Evolutionary conservation across 768 basidiomycete species (phyloP), one percentile per base, ranked within the genome.

Genomic region (Fistulinella prunicolor): DNA sequence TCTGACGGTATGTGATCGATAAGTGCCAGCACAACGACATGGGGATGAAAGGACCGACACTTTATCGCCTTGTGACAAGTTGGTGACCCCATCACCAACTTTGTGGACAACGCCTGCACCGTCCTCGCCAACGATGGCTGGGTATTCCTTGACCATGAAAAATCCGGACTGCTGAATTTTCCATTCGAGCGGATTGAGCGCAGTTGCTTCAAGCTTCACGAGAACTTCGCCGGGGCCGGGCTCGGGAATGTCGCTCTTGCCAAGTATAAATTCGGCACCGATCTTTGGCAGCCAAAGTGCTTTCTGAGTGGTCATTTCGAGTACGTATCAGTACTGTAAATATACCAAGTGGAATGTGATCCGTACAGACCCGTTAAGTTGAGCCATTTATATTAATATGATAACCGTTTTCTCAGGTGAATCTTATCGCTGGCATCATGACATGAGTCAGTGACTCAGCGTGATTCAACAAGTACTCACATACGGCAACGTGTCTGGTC

Each of bases 111-210:
- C 57, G 19, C 76, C 74, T 9, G 74, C 69, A 8, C 58, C 61
- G 21, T 77, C 75, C 21, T 50, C 51, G 10, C 71, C 75, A 4
- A 69, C 22, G 40, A 73, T 55, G 17, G 56, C 57, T 0, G 75
- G 76, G 49, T 55, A 77, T 6, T 62, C 51, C 22, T 70, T 59
- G 32, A 75, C 29, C 39, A 56, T 24, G 45, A 37, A 37, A 29
- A 56, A 51, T 13, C 42, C 49, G 0, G 28, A 44, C 29, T 29
- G 38, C 23, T 45, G 51, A 14, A 40, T 29, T 20, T 53, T 61
- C 60, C 57, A 61, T 38, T 80, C 77, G 1, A 71, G 63, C 4
- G 78, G 77, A 50, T 78, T 77, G 36, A 79, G 56, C 1, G 70
- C 67, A 0, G 68, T 64, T 0, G 77, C 65, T 30, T 67, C 47